Conservation (phyloP, 2,329 filamentous ascomycete genomes). For the Paraconiothyrium sp. region DNA sequence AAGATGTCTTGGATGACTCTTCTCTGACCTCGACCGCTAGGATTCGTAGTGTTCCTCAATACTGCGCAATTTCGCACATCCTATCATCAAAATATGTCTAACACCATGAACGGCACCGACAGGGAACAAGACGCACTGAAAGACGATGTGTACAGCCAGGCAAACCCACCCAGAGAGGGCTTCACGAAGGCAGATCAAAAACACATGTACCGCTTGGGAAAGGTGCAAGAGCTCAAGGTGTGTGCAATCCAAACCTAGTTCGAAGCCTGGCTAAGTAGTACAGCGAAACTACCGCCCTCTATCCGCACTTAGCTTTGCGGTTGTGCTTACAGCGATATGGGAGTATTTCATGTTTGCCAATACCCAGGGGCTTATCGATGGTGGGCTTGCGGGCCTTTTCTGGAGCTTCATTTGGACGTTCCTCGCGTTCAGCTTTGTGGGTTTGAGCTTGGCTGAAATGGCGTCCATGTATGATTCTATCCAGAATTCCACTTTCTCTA, state of each 20-base stretch:
- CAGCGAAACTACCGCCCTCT: constrained; percentile 45
- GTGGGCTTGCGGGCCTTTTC: constrained; percentile 45
- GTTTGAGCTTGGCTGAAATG: constrained; percentile 48
- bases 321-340: constrained; percentile 46
- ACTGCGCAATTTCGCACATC: neutral
- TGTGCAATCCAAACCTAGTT: neutral
- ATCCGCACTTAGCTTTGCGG: constrained; percentile 45
- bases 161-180: constrained; percentile 22
- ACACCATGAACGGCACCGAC: neutral
- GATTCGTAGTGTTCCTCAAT: neutral
- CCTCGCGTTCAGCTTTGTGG: constrained; percentile 43
- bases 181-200: constrained; percentile 39
- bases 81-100: neutral
- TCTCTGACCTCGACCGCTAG: neutral
- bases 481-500: neutral
- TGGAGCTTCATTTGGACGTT: constrained; percentile 49
- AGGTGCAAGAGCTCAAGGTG: constrained; percentile 42
- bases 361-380: constrained; percentile 41
- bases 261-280: neutral
- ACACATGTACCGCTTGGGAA: constrained; percentile 48
- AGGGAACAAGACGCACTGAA: neutral
- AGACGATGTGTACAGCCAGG: constrained; percentile 7
- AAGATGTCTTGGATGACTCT: neutral
- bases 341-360: constrained; percentile 47
- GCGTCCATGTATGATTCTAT: constrained; percentile 41